These are phyloP conservation scores for Xylaria castorea DNA, from an alignment of 495 filamentous ascomycete genomes.

Conservation along the genomic window DNA sequence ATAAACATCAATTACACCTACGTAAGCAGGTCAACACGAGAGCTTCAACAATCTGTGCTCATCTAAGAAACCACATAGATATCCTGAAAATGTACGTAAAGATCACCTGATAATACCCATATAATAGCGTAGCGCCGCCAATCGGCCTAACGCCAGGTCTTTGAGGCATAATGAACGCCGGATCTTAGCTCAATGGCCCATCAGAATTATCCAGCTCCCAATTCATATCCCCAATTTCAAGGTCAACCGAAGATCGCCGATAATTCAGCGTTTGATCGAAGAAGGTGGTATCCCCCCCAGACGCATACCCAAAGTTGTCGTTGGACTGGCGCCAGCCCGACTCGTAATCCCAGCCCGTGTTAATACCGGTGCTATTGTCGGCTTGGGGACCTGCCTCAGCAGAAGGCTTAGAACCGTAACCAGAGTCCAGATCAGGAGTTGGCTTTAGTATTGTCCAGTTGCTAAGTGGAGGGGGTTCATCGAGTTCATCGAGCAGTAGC, in stretches of 20 bases:
- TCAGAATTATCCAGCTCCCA: background rate
- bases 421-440: slow-evolving; percentile 2
- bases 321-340: background rate
- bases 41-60: background rate
- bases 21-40: background rate
- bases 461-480: background rate
- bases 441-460: background rate
- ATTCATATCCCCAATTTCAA: background rate
- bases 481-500: background rate
- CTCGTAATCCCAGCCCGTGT: background rate
- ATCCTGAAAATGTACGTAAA: background rate
- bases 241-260: background rate
- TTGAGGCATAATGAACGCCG: background rate
- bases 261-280: background rate
- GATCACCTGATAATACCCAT: background rate
- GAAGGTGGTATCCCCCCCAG: background rate
- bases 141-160: background rate
- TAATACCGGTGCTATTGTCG: background rate
- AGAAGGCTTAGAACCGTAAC: background rate
- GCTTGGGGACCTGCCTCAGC: background rate
- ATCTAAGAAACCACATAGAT: background rate
- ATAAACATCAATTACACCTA: background rate
- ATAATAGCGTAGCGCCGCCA: background rate
- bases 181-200: background rate
- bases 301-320: background rate